phyloP scores from a whole-genome alignment of 2,329 filamentous ascomycete species.

The Phialophora verrucosa region DNA sequence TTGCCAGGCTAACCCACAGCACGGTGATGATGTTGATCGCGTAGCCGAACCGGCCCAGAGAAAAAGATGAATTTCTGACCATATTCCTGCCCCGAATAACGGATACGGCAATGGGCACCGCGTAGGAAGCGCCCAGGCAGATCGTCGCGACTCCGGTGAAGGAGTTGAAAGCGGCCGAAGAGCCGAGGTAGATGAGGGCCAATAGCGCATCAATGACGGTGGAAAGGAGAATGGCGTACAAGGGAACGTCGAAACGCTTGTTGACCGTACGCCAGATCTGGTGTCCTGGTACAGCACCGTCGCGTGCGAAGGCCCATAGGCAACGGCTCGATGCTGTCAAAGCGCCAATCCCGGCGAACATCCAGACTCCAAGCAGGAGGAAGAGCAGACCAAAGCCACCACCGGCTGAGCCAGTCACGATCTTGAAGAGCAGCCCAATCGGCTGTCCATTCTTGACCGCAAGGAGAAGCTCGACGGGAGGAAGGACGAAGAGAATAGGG shows the following conservation, averaged over 20 bases:
- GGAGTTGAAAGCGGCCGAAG: conserved; percentile 55
- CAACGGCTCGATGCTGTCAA: conserved; percentile 75
- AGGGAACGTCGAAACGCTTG: conserved; percentile 68
- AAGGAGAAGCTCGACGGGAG: conserved; percentile 50
- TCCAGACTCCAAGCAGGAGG: conserved; percentile 74
- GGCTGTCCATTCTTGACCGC: conserved; percentile 73
- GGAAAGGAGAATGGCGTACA: conserved; percentile 51
- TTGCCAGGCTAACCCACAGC: no score
- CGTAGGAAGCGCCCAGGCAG: conserved; percentile 60
- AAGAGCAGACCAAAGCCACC: conserved; percentile 79
- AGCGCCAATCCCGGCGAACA: conserved; percentile 78
- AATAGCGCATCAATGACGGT: conserved; percentile 56
- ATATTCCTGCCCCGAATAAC: background rate
- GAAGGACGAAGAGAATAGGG: conserved; percentile 63
- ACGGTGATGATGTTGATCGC: no score
- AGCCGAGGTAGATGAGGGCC: conserved; percentile 57
- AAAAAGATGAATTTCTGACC: background rate
- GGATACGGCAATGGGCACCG: background rate
- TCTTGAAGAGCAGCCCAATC: conserved; percentile 65
- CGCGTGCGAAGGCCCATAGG: conserved; percentile 76
- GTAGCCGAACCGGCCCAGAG: no score
- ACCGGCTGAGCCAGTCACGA: conserved; percentile 64
- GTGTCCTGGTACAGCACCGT: conserved; percentile 75
- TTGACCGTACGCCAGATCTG: conserved; percentile 70
- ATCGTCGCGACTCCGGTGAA: conserved; percentile 63